Percentiles rank a stretch among this genome's conserved stretches.
phyloP scores from a whole-genome alignment of 371 early-diverging fungal species.

The Mortierella sp. region DNA sequence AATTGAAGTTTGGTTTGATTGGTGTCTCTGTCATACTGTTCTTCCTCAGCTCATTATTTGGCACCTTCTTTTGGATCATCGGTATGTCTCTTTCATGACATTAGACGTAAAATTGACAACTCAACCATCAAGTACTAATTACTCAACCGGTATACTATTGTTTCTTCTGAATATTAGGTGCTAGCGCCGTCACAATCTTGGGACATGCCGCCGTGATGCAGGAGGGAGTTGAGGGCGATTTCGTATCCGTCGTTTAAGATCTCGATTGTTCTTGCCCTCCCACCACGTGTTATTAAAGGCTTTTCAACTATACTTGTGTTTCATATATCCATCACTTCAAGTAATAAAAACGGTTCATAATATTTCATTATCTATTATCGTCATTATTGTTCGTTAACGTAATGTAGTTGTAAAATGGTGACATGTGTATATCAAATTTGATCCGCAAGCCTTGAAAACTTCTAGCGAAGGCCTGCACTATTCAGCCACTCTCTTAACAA shows the following conservation, averaged over 20 bases:
- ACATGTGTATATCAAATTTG: neutral
- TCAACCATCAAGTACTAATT: neutral
- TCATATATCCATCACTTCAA: neutral
- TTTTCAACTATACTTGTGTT: neutral
- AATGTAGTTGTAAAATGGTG: neutral
- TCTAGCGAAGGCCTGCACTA: slow-evolving; percentile 21
- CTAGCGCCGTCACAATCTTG: slow-evolving; percentile 69
- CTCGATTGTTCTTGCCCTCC: neutral
- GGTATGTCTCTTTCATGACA: slow-evolving; percentile 58
- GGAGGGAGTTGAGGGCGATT: slow-evolving; percentile 74
- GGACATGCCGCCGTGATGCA: slow-evolving; percentile 77
- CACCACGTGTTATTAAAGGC: neutral
- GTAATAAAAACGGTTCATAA: neutral
- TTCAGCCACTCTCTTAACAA: slow-evolving; percentile 50
- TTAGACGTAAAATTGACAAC: neutral
- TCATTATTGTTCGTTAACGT: slow-evolving; percentile 1
- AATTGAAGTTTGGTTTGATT: slow-evolving; percentile 66
- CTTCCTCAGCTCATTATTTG: slow-evolving; percentile 72
- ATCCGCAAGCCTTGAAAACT: neutral
- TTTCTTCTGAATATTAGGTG: slow-evolving; percentile 57
- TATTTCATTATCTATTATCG: neutral
- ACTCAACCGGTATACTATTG: neutral
- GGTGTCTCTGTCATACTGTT: slow-evolving; percentile 66
- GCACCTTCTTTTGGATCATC: slow-evolving; percentile 77
- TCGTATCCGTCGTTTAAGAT: slow-evolving; percentile 55